These are phyloP conservation scores for Baorangia bicolor DNA, from an alignment of 768 basidiomycete species.

Conservation along the genomic window DNA sequence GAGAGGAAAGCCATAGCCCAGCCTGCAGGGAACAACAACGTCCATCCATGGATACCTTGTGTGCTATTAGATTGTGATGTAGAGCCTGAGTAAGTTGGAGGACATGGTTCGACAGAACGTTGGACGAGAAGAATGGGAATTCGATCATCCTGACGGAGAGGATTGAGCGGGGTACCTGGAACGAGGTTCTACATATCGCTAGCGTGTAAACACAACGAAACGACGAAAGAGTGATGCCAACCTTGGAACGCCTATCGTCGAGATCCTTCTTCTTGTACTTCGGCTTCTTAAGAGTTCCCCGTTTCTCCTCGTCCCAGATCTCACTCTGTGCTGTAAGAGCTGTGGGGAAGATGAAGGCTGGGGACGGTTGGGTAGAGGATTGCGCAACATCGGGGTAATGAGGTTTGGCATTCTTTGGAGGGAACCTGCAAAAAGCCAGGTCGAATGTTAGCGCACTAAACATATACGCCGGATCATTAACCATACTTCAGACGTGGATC, in stretches of 20 bases:
- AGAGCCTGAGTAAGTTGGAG: conserved; percentile 11
- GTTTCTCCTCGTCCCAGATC: conserved; percentile 67
- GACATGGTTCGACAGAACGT: conserved; percentile 55
- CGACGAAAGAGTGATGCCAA: conserved; percentile 23
- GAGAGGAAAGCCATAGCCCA: conserved; percentile 91
- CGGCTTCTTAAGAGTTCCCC: conserved; percentile 55
- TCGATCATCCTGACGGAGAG: conserved; percentile 75
- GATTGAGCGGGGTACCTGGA: conserved; percentile 71
- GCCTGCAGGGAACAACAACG: conserved; percentile 78
- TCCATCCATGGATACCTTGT: conserved; percentile 78
- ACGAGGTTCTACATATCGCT: conserved; percentile 57
- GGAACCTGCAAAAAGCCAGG: conserved; percentile 54
- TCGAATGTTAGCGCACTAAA: not conserved
- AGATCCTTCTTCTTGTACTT: conserved; percentile 81
- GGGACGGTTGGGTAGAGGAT: conserved; percentile 27
- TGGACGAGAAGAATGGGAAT: conserved; percentile 85
- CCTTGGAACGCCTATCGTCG: conserved; percentile 78
- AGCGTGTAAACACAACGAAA: not conserved
- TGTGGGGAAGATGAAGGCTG: conserved; percentile 49
- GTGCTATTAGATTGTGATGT: conserved; percentile 26
- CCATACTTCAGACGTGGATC: conserved; percentile 86
- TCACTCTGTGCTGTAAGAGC: conserved; percentile 58
- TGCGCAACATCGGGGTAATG: conserved; percentile 26
- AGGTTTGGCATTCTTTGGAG: conserved; percentile 71
- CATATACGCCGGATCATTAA: not conserved